Conservation (phyloP, 495 filamentous ascomycete genomes). For the Barbatosphaeria neglecta region DNA sequence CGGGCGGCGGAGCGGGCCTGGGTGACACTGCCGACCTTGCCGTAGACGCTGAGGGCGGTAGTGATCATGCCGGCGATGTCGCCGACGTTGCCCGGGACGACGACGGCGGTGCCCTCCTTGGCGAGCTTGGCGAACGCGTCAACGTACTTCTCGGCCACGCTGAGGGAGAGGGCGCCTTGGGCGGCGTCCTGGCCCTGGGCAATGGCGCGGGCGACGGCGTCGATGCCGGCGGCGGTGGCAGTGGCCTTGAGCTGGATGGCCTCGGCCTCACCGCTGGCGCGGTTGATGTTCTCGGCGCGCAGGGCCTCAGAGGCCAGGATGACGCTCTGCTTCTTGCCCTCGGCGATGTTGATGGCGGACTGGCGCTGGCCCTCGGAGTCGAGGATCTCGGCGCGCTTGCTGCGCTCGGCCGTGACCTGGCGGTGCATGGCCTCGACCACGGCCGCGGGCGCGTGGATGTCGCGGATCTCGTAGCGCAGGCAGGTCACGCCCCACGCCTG, state of each 20-base stretch:
- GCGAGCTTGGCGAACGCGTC: constrained; percentile 87
- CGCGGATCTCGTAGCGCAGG: constrained; percentile 92
- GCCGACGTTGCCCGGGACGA: constrained; percentile 95
- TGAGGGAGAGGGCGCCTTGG: constrained; percentile 70
- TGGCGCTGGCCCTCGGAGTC: constrained; percentile 94
- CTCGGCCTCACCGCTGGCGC: constrained; percentile 80
- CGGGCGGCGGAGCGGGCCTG: constrained; percentile 61
- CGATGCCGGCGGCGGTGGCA: constrained; percentile 81
- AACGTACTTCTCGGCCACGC: constrained; percentile 94
- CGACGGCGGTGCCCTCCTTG: constrained; percentile 84
- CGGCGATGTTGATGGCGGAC: constrained; percentile 95
- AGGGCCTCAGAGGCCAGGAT: constrained; percentile 94
- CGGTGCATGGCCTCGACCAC: constrained; percentile 97
- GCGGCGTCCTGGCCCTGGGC: constrained; percentile 57
- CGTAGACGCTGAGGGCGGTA: constrained; percentile 88
- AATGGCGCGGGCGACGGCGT: constrained; percentile 68
- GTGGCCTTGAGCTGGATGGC: constrained; percentile 76
- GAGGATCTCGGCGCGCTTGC: constrained; percentile 92
- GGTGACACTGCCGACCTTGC: constrained; percentile 69
- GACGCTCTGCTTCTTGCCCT: constrained; percentile 89
- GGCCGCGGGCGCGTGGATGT: constrained; percentile 89
- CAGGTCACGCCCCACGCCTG: constrained; percentile 94
- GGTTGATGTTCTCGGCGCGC: constrained; percentile 81
- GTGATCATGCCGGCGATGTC: constrained; percentile 97
- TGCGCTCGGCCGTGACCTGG: constrained; percentile 91